Conservation (phyloP, 1,139 yeast genomes). For the Protomyces inouyei region DNA sequence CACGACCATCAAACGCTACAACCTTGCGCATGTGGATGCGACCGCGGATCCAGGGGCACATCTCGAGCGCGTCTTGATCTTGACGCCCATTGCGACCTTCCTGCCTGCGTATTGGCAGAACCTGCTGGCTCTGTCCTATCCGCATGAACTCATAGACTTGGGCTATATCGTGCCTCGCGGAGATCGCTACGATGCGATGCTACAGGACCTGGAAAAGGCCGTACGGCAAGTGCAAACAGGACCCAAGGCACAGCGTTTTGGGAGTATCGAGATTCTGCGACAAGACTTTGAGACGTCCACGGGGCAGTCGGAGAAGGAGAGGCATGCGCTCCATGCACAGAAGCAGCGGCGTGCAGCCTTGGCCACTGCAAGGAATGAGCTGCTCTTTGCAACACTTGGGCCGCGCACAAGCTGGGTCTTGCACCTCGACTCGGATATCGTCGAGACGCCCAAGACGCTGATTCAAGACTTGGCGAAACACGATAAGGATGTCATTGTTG, state of each 20-base stretch:
- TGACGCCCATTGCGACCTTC: slow-evolving; percentile 85
- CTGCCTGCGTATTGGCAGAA: slow-evolving; percentile 85
- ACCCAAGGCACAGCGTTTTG: slow-evolving; percentile 57
- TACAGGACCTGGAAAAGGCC: slow-evolving; percentile 64
- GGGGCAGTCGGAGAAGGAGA: slow-evolving; percentile 52
- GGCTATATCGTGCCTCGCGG: slow-evolving; percentile 89
- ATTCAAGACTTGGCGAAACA: slow-evolving; percentile 85
- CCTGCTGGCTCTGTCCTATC: slow-evolving; percentile 66
- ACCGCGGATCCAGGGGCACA: slow-evolving; percentile 39
- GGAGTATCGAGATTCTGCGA: slow-evolving; percentile 77
- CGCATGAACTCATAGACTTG: slow-evolving; percentile 74
- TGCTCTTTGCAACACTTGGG: slow-evolving; percentile 80
- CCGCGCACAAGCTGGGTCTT: slow-evolving; percentile 91
- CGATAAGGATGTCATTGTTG: slow-evolving; percentile 79
- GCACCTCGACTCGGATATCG: slow-evolving; percentile 92
- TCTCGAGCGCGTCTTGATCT: slow-evolving; percentile 72
- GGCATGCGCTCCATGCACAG: slow-evolving; percentile 57
- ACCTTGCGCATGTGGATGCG: slow-evolving; percentile 17
- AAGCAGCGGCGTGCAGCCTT: slow-evolving; percentile 81
- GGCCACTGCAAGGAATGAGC: slow-evolving; percentile 91
- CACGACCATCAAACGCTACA: slow-evolving; percentile 15
- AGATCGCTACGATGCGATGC: slow-evolving; percentile 70
- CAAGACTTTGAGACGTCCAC: slow-evolving; percentile 71
- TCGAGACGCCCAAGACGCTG: slow-evolving; percentile 76
- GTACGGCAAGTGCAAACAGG: slow-evolving; percentile 63